Evolutionary conservation across 2,329 filamentous ascomycete species (phyloP).

Genomic region (Fusarium sublunatum): DNA sequence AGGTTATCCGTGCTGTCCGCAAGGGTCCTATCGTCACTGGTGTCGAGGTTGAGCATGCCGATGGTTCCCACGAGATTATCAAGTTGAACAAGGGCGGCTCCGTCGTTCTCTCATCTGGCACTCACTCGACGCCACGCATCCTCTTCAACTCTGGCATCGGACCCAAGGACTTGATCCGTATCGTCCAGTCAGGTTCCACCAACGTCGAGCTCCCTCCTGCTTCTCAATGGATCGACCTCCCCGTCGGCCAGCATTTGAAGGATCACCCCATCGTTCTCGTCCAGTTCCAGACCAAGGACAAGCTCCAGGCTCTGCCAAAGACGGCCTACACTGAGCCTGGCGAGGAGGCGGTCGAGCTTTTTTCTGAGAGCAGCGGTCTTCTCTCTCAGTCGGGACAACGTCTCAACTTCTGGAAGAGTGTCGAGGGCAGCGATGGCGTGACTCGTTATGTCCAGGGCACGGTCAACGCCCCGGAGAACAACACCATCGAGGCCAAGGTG

Average conservation of each 20-base stretch:
- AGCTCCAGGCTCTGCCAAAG: slow-evolving; percentile 31
- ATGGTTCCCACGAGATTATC: slow-evolving; percentile 65
- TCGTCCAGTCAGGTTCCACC: slow-evolving; percentile 59
- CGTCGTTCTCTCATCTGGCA: slow-evolving; percentile 73
- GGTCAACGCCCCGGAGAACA: slow-evolving; percentile 56
- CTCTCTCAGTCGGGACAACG: slow-evolving; percentile 58
- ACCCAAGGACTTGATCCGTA: slow-evolving; percentile 66
- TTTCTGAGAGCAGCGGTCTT: slow-evolving; percentile 53
- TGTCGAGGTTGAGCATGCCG: slow-evolving; percentile 69
- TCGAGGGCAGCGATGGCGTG: slow-evolving; percentile 53
- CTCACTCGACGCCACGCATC: slow-evolving; percentile 75
- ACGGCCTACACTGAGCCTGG: slow-evolving; percentile 46
- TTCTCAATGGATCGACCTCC: slow-evolving; percentile 67
- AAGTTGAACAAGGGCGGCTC: slow-evolving; percentile 70
- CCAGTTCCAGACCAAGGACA: slow-evolving; percentile 45
- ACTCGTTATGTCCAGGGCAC: slow-evolving; percentile 57
- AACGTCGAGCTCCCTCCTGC: slow-evolving; percentile 61
- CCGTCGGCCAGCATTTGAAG: slow-evolving; percentile 66
- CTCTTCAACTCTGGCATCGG: slow-evolving; percentile 71
- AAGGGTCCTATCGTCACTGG: slow-evolving; percentile 70
- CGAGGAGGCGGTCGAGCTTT: slow-evolving; percentile 45
- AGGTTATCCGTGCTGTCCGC: slow-evolving; percentile 74
- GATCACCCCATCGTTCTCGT: slow-evolving; percentile 60
- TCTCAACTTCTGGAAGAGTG: slow-evolving; percentile 60
- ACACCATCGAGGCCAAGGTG: slow-evolving; percentile 58